Conservation (phyloP, 257 asterid species). For the Gentiana straminea region DNA sequence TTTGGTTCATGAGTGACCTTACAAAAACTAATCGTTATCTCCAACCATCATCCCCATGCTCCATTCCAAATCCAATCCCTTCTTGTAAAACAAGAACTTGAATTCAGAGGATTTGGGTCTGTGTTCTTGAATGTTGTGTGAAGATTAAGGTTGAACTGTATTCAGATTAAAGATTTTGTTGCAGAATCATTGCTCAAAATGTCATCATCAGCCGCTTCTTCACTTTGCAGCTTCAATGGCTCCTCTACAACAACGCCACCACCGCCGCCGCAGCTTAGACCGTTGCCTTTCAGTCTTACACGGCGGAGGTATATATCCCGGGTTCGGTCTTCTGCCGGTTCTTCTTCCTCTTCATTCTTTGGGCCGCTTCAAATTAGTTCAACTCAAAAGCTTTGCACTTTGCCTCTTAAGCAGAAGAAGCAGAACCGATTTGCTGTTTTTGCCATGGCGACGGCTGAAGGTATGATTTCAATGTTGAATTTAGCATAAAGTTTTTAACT, state of each 20-base stretch:
- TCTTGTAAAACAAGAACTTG: too few species aligned
- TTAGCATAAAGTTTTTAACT: too few species aligned
- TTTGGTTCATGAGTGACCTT: too few species aligned
- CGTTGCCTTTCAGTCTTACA: constrained; percentile 25
- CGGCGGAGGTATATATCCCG: constrained; percentile 31
- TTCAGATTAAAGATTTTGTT: constrained; percentile 28
- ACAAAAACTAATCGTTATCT: constrained; percentile 12
- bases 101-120: too few species aligned
- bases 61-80: background rate
- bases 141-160: too few species aligned
- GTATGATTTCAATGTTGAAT: constrained; percentile 14
- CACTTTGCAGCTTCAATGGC: constrained; percentile 63
- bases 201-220: constrained; percentile 48
- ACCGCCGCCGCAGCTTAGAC: constrained; percentile 10
- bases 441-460: constrained; percentile 64
- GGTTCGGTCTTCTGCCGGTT: constrained; percentile 16
- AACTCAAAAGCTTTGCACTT: constrained; percentile 21
- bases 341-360: constrained; percentile 44
- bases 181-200: constrained; percentile 53
- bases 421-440: constrained; percentile 33
- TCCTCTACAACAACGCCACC: constrained; percentile 21
- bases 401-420: constrained; percentile 27
- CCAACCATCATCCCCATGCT: background rate
- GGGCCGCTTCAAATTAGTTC: constrained; percentile 35
- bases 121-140: too few species aligned